Evolutionary conservation across 1,284 basidiomycete species (phyloP), one percentile per base, ranked within the genome.

Genomic region (Thelephora terrestris): DNA sequence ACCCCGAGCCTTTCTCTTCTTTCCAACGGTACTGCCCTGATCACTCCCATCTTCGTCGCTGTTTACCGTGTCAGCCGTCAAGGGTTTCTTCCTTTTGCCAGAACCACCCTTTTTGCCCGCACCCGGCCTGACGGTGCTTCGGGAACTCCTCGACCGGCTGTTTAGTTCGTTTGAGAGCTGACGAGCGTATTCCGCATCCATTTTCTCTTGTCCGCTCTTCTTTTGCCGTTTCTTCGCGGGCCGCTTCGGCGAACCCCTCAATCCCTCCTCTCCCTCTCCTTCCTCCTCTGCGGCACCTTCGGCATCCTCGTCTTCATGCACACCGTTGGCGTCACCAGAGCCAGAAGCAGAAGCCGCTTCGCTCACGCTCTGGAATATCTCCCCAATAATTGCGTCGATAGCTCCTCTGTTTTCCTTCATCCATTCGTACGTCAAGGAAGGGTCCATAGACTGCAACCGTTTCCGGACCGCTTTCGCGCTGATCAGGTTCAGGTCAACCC

Each of bases 381-480:
- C 64, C 14, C 69, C 61, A 59, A 87, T 87, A 47, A 85, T 59
- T 10, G 59, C 58, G 60, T 86, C 78, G 40, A 88, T 70, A 18
- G 71, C 73, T 10, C 65, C 61, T 58, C 78, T 84, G 62, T 79
- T 67, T 54, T 74, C 70, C 55, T 75, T 80, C 47, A 87, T 55
- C 51, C 73, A 66, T 39, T 78, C 76, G 18, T 70, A 49, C 5
- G 79, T 77, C 45, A 86, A 58, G 7, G 69, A 63, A 23, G 74
- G 65, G 51, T 75, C 71, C 49, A 71, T 61, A 46, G 71, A 72
- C 51, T 76, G 61, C 38, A 88, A 68, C 59, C 76, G 72, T 53
- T 78, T 78, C 53, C 85, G 75, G 57, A 89, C 85, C 66, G 79
- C 78, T 66, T 84, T 87, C 47, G 85, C 85, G 58, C 80, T 85